Evolutionary conservation across 2,329 filamentous ascomycete species (phyloP), one percentile per base, ranked within the genome.

Genomic region (Blumeriella jaapii): DNA sequence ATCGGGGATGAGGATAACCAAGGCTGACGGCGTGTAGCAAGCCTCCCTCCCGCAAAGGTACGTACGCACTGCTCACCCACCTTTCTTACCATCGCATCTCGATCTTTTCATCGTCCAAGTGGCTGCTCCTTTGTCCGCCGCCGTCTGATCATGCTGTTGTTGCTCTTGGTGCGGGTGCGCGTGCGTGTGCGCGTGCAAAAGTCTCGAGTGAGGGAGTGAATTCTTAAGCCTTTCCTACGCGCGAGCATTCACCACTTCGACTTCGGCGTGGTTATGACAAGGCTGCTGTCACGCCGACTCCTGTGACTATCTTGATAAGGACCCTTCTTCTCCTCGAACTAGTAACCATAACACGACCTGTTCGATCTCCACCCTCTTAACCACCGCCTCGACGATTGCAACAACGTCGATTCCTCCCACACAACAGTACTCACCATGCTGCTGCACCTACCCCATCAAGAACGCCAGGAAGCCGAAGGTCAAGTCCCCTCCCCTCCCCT

Each of bases 1-100:
- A n/a, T n/a, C n/a, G n/a, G n/a, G n/a, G n/a, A n/a, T n/a, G n/a
- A n/a, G n/a, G n/a, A n/a, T n/a, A n/a, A n/a, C n/a, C n/a, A n/a
- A n/a, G n/a, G 22, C 22, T 24, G 22, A 24, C 22, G 12, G 10
- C 9, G 12, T 24, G 9, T n/a, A 74, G 72, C 58, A 70, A 67
- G 54, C 67, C 68, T 45, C 76, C 74, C 26, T 78, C 74, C 61
- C 74, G 78, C 54, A 84, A 82, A 71, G 82, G 82, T 82, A 71
- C 59, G 74, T 70, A 27, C 8, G 9, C 13, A 13, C 13, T 27
- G 6, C 11, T 51, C 20, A 14, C 6, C 16, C 25, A 18, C 34
- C 26, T 34, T 26, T 26, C 23, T 42, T 15, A 31, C 10, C 6
- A 31, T 38, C 20, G 12, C 20, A 17, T 31, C 7, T 31, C 14